Evolutionary conservation across 805 yeast genomes (phyloP), one percentile per base, ranked within the genome.

Genomic region (Wickerhamiella nectarea): DNA sequence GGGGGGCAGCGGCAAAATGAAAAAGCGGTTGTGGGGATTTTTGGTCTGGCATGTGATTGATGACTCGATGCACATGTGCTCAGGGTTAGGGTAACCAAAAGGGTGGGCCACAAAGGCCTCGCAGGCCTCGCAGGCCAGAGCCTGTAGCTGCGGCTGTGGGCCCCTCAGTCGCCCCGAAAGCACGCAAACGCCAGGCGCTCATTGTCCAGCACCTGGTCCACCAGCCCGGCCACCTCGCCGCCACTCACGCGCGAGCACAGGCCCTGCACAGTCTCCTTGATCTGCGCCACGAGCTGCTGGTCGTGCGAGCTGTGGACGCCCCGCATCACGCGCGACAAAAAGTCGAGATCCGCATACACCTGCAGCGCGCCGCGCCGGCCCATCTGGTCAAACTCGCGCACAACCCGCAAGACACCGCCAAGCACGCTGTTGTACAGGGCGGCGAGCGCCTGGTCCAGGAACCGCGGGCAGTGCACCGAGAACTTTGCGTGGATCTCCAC

Each of bases 401-500:
- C 61, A 31, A 46, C 60, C 46, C 61, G 67, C 54, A 62, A 62
- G 48, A 64, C 56, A n/a, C 59, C 52, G 46, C 57, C 58, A 25
- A 53, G 63, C 34, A 61, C 58, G 54, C 62, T 70, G 38, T 60
- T 69, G 58, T 56, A 67, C 43, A 72, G 57, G 38, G 68, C 73
- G 20, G 62, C 58, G n/a, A 75, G 55, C 2, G 75, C 69, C 10
- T 63, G 61, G 15, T 59, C 56, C 9, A 74, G 65, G 31, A 75
- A 52, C 28, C 63, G 67, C 1, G 71, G 67, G 0, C 77, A 71
- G 11, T 72, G 67, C 36, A 66, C 66, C 25, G 63, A 55, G 29
- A 75, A 74, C 36, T 68, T 69, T 15, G 76, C 64, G 51, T 75
- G 78, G 1, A 72, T 71, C 17, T 66, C 62, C 4, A 76, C 72